Conservation (phyloP, 1,139 yeast genomes). For the Saccharomyces hybrid region DNA sequence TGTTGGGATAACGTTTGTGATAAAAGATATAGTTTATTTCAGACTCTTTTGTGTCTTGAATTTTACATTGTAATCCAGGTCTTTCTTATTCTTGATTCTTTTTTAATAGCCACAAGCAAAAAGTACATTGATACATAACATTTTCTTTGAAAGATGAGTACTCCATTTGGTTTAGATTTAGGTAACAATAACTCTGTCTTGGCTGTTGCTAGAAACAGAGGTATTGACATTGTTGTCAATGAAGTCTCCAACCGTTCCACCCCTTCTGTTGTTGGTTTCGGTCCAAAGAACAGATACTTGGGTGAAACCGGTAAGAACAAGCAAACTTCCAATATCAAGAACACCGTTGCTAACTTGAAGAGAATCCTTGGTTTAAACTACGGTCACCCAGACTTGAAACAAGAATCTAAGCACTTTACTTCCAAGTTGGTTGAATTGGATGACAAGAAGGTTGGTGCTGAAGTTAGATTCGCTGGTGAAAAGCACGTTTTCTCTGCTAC, state of each 20-base stretch:
- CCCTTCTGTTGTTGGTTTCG: slow-evolving; percentile 91
- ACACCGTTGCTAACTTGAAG: slow-evolving; percentile 90
- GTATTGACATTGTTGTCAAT: slow-evolving; percentile 93
- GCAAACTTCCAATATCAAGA: slow-evolving; percentile 90
- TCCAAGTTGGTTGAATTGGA: slow-evolving; percentile 58
- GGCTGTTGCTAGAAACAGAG: slow-evolving; percentile 97
- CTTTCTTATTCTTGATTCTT: background rate
- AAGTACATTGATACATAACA: slow-evolving; percentile 1
- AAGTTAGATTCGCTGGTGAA: slow-evolving; percentile 78
- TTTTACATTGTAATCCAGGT: background rate
- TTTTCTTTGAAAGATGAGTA: slow-evolving; percentile 44
- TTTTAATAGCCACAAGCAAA: background rate
- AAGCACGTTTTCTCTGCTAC: slow-evolving; percentile 73
- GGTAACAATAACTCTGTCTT: slow-evolving; percentile 90
- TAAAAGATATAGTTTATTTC: background rate
- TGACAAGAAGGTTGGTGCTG: slow-evolving; percentile 70
- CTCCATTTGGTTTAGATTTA: slow-evolving; percentile 96
- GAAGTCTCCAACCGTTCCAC: slow-evolving; percentile 97
- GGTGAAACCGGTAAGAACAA: slow-evolving; percentile 95
- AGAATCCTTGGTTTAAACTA: slow-evolving; percentile 76
- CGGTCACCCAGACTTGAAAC: slow-evolving; percentile 68
- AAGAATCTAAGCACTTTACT: slow-evolving; percentile 67
- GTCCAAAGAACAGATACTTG: slow-evolving; percentile 74
- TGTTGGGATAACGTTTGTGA: background rate
- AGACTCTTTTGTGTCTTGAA: background rate